Evolutionary conservation across 1,284 basidiomycete species (phyloP).

Genomic region (Stygiomarasmius scandens): DNA sequence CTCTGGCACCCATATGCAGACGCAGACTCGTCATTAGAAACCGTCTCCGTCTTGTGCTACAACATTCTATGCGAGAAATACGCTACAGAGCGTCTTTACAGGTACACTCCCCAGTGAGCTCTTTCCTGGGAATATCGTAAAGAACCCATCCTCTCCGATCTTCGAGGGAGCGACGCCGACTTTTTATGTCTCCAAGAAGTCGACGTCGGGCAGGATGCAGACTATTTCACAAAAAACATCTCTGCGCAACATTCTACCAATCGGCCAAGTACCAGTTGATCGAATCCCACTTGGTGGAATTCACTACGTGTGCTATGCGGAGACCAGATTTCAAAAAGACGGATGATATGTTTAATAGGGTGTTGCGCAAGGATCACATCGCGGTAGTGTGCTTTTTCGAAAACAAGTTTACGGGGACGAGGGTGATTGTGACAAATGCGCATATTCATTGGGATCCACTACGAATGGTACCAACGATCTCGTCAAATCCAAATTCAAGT

Average conservation of each 20-base stretch:
- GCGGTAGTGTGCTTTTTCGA: constrained; percentile 90
- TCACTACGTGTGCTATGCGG: constrained; percentile 91
- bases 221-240: constrained; percentile 86
- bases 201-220: constrained; percentile 91
- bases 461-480: no score
- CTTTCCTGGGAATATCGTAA: constrained; percentile 95
- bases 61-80: constrained; percentile 95
- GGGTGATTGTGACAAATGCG: constrained; percentile 88
- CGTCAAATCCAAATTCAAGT: not conserved
- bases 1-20: constrained; percentile 73
- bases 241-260: constrained; percentile 94
- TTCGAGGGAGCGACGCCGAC: constrained; percentile 85
- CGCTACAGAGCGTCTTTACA: constrained; percentile 91
- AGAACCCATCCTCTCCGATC: constrained; percentile 87
- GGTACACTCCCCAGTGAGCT: constrained; percentile 97
- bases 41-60: constrained; percentile 86
- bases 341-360: constrained; percentile 99
- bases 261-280: constrained; percentile 87
- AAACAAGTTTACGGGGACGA: constrained; percentile 83
- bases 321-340: constrained; percentile 97
- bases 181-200: constrained; percentile 96
- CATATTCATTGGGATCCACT: constrained; percentile 96
- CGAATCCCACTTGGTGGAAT: constrained; percentile 95
- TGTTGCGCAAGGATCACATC: constrained; percentile 95
- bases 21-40: constrained; percentile 65